phyloP scores from a whole-genome alignment of 2,329 filamentous ascomycete genomes.

The Calonectria hongkongensis region DNA sequence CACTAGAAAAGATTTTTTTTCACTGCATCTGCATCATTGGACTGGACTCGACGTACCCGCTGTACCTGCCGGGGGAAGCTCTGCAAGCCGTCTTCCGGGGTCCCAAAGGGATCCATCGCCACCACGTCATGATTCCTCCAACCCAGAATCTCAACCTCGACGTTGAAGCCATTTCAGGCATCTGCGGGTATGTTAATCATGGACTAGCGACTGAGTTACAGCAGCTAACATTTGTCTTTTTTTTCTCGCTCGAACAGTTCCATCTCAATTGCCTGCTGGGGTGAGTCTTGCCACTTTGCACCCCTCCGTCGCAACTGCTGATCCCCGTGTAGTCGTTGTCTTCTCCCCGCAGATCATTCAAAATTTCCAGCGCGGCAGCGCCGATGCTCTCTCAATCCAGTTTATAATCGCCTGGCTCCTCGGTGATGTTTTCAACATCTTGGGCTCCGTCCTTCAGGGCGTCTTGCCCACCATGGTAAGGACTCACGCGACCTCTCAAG shows the following conservation, averaged over 20 bases:
- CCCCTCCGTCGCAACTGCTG: constrained; percentile 39
- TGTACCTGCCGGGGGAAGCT: constrained; percentile 31
- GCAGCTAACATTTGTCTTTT: constrained; percentile 37
- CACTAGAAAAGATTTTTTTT: background rate
- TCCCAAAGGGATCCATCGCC: constrained; percentile 35
- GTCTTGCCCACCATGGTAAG: constrained; percentile 93
- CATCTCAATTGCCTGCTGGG: constrained; percentile 97
- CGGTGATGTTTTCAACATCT: constrained; percentile 97
- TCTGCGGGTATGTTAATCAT: constrained; percentile 80
- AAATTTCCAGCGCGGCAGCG: constrained; percentile 89
- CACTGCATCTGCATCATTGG: constrained; percentile 30
- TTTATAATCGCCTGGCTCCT: constrained; percentile 95
- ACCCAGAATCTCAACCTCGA: constrained; percentile 81
- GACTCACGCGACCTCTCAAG: constrained; percentile 11
- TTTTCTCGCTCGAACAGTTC: constrained; percentile 73
- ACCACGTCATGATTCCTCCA: constrained; percentile 70
- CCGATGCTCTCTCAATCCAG: constrained; percentile 91
- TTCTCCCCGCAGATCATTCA: constrained; percentile 98
- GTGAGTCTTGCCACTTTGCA: constrained; percentile 53
- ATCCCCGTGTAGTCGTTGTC: constrained; percentile 80
- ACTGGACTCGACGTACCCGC: constrained; percentile 33
- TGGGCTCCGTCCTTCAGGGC: constrained; percentile 92
- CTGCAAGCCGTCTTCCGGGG: constrained; percentile 45
- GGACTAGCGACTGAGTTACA: background rate
- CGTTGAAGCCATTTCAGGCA: constrained; percentile 93